Evolutionary conservation across 306 rosid genomes (phyloP).

Genomic region (Quercus bicolor): DNA sequence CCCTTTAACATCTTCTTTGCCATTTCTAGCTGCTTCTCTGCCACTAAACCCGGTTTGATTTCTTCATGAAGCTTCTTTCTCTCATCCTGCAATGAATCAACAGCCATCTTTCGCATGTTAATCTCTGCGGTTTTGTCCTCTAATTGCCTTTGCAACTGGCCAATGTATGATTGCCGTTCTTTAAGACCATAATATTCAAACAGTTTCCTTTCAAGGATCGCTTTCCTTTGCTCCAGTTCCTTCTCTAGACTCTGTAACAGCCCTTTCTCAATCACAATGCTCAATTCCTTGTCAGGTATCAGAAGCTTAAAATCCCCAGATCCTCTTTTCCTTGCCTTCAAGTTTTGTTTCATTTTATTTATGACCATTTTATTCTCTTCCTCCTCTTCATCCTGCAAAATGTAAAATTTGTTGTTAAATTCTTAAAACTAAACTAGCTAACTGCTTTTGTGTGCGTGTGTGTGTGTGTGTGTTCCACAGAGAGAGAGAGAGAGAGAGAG

Average conservation of each 20-base stretch:
- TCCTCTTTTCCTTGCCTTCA: not conserved
- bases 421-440: not conserved
- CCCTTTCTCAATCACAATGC: slow-evolving; percentile 16
- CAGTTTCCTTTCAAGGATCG: slow-evolving; percentile 32
- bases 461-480: not conserved
- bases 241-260: slow-evolving; percentile 15
- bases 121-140: slow-evolving; percentile 24
- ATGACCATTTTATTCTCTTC: not conserved
- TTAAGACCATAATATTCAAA: slow-evolving; percentile 25
- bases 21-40: slow-evolving; percentile 30
- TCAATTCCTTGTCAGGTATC: slow-evolving; percentile 1
- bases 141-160: slow-evolving; percentile 19
- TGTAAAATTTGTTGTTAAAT: not conserved
- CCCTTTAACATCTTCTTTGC: slow-evolving; percentile 22
- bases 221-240: slow-evolving; percentile 34
- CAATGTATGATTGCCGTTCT: slow-evolving; percentile 31
- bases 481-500: not conserved
- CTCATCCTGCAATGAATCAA: slow-evolving; percentile 32
- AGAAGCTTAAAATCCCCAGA: slow-evolving; percentile 5
- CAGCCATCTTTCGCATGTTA: slow-evolving; percentile 22
- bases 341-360: slow-evolving; percentile 4
- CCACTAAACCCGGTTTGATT: slow-evolving; percentile 16
- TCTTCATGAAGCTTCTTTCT: slow-evolving; percentile 31
- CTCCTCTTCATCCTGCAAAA: slow-evolving; percentile 25
- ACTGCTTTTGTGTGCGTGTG: not conserved